Evolutionary conservation across 2,329 filamentous ascomycete species (phyloP).

Genomic region (Pestalotiopsis sp.): DNA sequence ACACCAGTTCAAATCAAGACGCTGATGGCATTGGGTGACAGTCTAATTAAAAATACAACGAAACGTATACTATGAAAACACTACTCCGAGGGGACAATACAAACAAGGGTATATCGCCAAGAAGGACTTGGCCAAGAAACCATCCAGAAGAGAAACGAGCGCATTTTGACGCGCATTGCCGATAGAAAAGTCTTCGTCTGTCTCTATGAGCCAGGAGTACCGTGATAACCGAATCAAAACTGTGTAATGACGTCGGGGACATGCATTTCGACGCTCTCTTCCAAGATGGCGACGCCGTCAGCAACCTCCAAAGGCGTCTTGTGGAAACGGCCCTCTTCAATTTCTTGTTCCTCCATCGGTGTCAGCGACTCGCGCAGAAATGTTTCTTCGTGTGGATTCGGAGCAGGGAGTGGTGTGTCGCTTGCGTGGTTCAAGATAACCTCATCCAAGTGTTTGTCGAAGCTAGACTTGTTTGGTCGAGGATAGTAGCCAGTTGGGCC

Average conservation of each 20-base stretch:
- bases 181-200: neutral
- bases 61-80: neutral
- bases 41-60: neutral
- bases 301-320: constrained; percentile 47
- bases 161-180: neutral
- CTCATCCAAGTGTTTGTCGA: neutral
- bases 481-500: too few species aligned
- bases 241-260: constrained; percentile 45
- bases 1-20: too few species aligned
- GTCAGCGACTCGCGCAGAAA: constrained; percentile 16
- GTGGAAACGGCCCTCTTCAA: constrained; percentile 33
- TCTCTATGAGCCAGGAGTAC: neutral
- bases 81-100: neutral
- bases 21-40: too few species aligned
- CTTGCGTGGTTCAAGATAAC: constrained; percentile 13
- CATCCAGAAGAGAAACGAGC: neutral
- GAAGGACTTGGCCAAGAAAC: neutral
- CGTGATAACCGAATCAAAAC: neutral
- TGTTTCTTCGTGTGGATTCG: constrained; percentile 16
- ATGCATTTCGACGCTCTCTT: constrained; percentile 54
- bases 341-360: constrained; percentile 33
- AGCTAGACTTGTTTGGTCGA: too few species aligned
- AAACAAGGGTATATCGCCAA: neutral
- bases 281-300: constrained; percentile 56
- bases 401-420: constrained; percentile 19